phyloP scores from a whole-genome alignment of 306 rosid genomes.

The Lagenaria siceraria region DNA sequence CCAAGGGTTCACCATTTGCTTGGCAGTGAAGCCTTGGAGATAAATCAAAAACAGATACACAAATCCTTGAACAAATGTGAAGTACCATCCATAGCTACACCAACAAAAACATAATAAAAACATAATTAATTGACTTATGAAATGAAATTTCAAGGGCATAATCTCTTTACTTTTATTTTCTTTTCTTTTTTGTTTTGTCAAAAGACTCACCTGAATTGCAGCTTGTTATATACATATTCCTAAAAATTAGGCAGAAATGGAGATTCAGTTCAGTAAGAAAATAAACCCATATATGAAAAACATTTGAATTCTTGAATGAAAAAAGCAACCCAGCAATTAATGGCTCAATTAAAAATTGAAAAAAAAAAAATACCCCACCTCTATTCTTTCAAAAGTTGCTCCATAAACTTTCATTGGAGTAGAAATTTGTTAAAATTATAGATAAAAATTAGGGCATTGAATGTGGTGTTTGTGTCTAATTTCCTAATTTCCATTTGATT shows the following conservation, averaged over 20 bases:
- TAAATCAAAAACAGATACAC: conserved; percentile 78
- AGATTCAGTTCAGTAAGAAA: not conserved
- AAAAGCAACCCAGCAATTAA: not conserved
- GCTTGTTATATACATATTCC: conserved; percentile 98
- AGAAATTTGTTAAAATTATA: no score
- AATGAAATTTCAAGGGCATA: not conserved
- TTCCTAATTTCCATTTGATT: no score
- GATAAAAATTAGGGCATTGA: no score
- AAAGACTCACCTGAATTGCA: conserved; percentile 59
- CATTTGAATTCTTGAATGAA: no score
- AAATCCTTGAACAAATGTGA: conserved; percentile 93
- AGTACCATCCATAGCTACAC: conserved; percentile 98
- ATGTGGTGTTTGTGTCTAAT: no score
- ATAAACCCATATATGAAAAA: no score
- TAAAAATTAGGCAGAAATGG: conserved; percentile 22
- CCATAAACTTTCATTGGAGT: no score
- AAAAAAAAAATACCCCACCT: no score
- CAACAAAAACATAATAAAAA: not conserved
- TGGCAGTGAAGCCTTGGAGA: conserved; percentile 84
- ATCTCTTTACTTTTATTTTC: not conserved
- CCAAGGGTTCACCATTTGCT: conserved; percentile 99
- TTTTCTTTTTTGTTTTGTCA: not conserved
- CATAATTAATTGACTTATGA: not conserved
- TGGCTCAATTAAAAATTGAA: no score
- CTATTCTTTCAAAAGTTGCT: no score